These are phyloP conservation scores for Russula vinacea DNA, from an alignment of 768 basidiomycete genomes.

Conservation along the genomic window DNA sequence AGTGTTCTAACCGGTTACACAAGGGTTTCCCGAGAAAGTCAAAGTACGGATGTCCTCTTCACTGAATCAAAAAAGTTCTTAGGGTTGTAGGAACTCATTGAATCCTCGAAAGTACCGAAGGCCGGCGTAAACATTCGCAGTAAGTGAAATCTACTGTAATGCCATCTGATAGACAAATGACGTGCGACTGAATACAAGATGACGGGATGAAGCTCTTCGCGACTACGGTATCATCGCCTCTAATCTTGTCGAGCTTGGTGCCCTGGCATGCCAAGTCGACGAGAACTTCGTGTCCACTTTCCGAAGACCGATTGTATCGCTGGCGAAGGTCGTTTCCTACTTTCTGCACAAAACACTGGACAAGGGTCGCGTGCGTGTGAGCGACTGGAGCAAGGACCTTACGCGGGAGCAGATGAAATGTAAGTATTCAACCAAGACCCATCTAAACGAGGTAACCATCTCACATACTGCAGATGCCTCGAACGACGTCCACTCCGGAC, in stretches of 20 bases:
- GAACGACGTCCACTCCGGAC: slow-evolving; percentile 49
- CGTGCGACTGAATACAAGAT: slow-evolving; percentile 33
- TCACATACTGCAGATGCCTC: slow-evolving; percentile 44
- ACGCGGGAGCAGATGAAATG: slow-evolving; percentile 42
- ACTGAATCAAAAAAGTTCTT: background rate
- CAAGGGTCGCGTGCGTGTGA: slow-evolving; percentile 47
- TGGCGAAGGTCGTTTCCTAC: slow-evolving; percentile 44
- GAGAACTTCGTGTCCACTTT: slow-evolving; percentile 36
- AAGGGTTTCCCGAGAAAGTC: slow-evolving; percentile 46
- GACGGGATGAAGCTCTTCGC: slow-evolving; percentile 48
- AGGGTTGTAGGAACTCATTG: slow-evolving; percentile 43
- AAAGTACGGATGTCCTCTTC: slow-evolving; percentile 34
- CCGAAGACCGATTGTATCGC: slow-evolving; percentile 43
- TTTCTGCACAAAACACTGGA: slow-evolving; percentile 41
- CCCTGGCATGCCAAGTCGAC: slow-evolving; percentile 44
- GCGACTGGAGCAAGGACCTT: slow-evolving; percentile 47
- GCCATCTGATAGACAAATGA: background rate
- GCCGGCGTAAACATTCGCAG: slow-evolving; percentile 50
- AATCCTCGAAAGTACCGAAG: slow-evolving; percentile 42
- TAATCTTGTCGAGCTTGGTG: slow-evolving; percentile 47
- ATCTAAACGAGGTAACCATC: background rate
- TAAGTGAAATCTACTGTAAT: slow-evolving; percentile 32
- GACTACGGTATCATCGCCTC: slow-evolving; percentile 46
- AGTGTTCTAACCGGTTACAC: slow-evolving; percentile 5
- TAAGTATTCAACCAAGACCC: slow-evolving; percentile 26